These are phyloP conservation scores for Pseudogymnoascus sp. DNA, from an alignment of 2,329 filamentous ascomycete genomes.

Conservation along the genomic window DNA sequence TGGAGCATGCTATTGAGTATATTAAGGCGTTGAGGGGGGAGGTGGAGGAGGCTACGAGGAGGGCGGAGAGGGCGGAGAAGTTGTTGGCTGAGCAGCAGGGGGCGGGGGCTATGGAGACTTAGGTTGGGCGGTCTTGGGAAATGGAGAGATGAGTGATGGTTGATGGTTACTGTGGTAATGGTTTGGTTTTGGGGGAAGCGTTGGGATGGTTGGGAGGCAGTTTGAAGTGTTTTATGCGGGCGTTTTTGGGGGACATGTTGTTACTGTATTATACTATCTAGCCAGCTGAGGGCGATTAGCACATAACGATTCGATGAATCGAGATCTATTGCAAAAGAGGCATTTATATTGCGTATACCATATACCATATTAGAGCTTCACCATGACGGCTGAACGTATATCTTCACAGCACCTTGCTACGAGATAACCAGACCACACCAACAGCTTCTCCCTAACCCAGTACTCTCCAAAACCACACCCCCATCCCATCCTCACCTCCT, in stretches of 20 bases:
- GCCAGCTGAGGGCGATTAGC: not conserved
- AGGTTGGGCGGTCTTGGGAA: not conserved
- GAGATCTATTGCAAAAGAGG: not conserved
- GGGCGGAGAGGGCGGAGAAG: slow-evolving; percentile 37
- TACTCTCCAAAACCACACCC: not conserved
- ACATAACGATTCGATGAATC: not conserved
- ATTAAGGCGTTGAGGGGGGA: slow-evolving; percentile 78
- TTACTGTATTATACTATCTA: not conserved
- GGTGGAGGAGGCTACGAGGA: slow-evolving; percentile 52
- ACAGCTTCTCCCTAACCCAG: too few relatives aligned
- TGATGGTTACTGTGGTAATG: not conserved
- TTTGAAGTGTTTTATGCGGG: not conserved
- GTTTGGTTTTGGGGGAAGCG: not conserved
- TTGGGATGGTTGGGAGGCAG: too few relatives aligned
- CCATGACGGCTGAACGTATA: not conserved
- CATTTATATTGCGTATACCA: not conserved
- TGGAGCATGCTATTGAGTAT: slow-evolving; percentile 94
- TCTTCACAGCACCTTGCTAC: not conserved
- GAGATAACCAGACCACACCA: not conserved
- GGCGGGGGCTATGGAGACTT: not conserved
- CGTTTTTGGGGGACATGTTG: not conserved
- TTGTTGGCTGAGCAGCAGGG: slow-evolving; percentile 12
- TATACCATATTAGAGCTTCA: not conserved
- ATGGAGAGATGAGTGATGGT: not conserved
- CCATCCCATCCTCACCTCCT: too few relatives aligned